These are phyloP conservation scores for Penicillium sp. DNA, from an alignment of 2,329 filamentous ascomycete species.

Conservation along the genomic window DNA sequence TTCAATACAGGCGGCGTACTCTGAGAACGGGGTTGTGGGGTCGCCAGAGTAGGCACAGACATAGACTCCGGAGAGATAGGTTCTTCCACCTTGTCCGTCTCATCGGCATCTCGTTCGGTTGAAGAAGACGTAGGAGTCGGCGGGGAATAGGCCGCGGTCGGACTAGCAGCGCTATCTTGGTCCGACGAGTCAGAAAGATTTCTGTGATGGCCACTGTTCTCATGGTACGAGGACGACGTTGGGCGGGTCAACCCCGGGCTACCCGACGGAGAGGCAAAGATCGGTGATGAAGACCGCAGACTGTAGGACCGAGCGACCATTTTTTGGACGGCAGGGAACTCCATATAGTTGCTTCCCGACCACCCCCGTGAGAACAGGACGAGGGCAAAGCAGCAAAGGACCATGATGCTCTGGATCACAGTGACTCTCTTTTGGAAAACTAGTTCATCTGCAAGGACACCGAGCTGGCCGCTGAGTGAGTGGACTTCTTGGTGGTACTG, in stretches of 20 bases:
- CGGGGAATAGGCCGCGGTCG: slow-evolving; percentile 31
- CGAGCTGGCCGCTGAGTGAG: slow-evolving; percentile 70
- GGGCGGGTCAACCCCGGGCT: slow-evolving; percentile 34
- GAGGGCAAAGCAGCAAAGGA: slow-evolving; percentile 76
- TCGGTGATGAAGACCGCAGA: slow-evolving; percentile 31
- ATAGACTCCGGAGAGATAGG: slow-evolving; percentile 14
- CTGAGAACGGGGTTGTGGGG: slow-evolving; percentile 23
- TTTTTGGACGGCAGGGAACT: slow-evolving; percentile 40
- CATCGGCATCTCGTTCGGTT: slow-evolving; percentile 10
- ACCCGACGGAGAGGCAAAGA: slow-evolving; percentile 29
- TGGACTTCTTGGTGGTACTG: slow-evolving; percentile 74
- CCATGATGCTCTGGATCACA: slow-evolving; percentile 77
- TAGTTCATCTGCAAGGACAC: slow-evolving; percentile 86
- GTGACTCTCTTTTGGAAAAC: slow-evolving; percentile 78
- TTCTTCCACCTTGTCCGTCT: slow-evolving; percentile 14
- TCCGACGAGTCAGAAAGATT: slow-evolving; percentile 31
- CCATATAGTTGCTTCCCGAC: slow-evolving; percentile 38
- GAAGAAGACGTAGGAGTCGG: slow-evolving; percentile 31
- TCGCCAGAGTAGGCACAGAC: slow-evolving; percentile 18
- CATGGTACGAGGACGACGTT: slow-evolving; percentile 23
- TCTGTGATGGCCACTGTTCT: slow-evolving; percentile 22
- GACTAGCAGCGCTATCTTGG: slow-evolving; percentile 23
- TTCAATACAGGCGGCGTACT: slow-evolving; percentile 28
- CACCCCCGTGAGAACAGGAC: slow-evolving; percentile 62
- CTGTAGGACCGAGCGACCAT: slow-evolving; percentile 41